A percentile compares a stretch with the other conserved stretches of the same genome.
Conservation (phyloP, 2,329 filamentous ascomycete genomes). For the Pestalotiopsis sp. region DNA sequence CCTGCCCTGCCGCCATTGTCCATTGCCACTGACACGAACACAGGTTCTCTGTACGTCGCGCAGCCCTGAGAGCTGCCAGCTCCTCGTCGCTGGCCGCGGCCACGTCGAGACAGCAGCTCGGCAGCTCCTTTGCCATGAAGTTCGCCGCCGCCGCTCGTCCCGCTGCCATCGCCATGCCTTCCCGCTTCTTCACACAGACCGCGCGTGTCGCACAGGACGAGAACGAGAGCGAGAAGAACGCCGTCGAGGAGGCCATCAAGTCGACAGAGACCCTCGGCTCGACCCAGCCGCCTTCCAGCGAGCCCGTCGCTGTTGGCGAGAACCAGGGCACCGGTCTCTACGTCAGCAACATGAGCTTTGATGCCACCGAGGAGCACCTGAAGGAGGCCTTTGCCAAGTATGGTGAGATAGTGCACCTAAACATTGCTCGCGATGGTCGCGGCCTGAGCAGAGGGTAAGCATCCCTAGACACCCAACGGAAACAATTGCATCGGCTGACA, state of each 20-base stretch:
- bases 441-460: slow-evolving; percentile 36
- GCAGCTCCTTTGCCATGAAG: slow-evolving; percentile 29
- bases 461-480: neutral
- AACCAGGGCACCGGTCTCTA: slow-evolving; percentile 50
- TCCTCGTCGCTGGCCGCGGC: slow-evolving; percentile 24
- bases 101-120: slow-evolving; percentile 28
- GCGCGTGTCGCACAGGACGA: slow-evolving; percentile 21
- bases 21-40: neutral
- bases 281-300: slow-evolving; percentile 10
- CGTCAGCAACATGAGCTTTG: slow-evolving; percentile 71
- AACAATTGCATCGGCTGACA: neutral
- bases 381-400: slow-evolving; percentile 57
- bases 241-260: slow-evolving; percentile 14
- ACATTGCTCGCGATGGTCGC: slow-evolving; percentile 28
- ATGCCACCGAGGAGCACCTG: slow-evolving; percentile 64
- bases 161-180: slow-evolving; percentile 21
- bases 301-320: neutral
- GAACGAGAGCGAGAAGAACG: slow-evolving; percentile 11
- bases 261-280: slow-evolving; percentile 4
- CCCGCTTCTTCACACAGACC: slow-evolving; percentile 35
- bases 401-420: slow-evolving; percentile 26
- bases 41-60: slow-evolving; percentile 35
- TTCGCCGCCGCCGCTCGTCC: slow-evolving; percentile 27
- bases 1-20: neutral
- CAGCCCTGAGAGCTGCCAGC: slow-evolving; percentile 32